A percentile compares a stretch with the other conserved stretches of the same genome.
phyloP scores from a whole-genome alignment of 2,329 filamentous ascomycete genomes.

The Lecanicillium sp. region DNA sequence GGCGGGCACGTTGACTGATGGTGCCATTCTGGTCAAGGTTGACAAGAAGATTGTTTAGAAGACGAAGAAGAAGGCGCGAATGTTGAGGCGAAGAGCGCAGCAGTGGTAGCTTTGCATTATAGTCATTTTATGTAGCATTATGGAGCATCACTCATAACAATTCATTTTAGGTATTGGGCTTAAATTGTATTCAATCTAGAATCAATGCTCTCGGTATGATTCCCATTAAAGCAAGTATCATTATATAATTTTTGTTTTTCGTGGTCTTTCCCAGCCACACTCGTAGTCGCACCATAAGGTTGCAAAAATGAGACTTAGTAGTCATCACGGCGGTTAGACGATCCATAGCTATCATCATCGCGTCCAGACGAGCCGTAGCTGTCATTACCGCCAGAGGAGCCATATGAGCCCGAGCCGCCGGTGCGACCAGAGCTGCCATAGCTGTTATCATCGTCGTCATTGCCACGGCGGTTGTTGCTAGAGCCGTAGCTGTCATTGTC shows the following conservation, averaged over 20 bases:
- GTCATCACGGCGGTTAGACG: slow-evolving; percentile 7
- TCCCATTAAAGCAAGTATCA: too few relatives aligned
- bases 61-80: too few relatives aligned
- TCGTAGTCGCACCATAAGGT: too few relatives aligned
- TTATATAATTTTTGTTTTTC: too few relatives aligned
- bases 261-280: too few relatives aligned
- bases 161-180: too few relatives aligned
- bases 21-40: slow-evolving; percentile 66
- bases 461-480: slow-evolving; percentile 2
- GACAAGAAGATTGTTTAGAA: slow-evolving; percentile 43
- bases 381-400: slow-evolving; percentile 8
- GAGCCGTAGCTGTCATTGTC: slow-evolving; percentile 8
- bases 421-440: neutral
- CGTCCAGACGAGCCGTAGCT: slow-evolving; percentile 12
- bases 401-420: slow-evolving; percentile 9
- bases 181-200: too few relatives aligned
- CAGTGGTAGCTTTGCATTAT: too few relatives aligned
- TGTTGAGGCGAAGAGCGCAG: neutral
- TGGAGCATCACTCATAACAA: too few relatives aligned
- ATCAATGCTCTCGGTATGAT: too few relatives aligned
- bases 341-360: slow-evolving; percentile 13
- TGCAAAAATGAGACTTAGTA: too few relatives aligned
- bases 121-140: too few relatives aligned
- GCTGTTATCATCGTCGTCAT: slow-evolving; percentile 7
- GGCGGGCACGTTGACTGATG: slow-evolving; percentile 56